Percentiles rank a stretch among this genome's conserved stretches.
Evolutionary conservation across 208 protist species (phyloP).

Genomic region (Jaenimonas drosophilae): DNA sequence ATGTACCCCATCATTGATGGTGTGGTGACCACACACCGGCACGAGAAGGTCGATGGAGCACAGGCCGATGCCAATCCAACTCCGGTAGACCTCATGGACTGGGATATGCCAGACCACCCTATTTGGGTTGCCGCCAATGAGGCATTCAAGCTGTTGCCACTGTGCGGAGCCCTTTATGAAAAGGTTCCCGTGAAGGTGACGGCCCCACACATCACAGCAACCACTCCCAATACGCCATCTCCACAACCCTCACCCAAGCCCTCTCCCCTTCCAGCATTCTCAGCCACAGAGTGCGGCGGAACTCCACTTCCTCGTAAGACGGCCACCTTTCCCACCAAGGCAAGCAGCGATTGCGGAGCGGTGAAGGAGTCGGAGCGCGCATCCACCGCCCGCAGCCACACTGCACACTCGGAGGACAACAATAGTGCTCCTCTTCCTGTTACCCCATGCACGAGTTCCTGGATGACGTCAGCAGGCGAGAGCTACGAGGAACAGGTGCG

Average conservation of each 20-base stretch:
- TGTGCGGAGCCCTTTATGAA: slow-evolving; percentile 95
- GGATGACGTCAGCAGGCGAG: slow-evolving; percentile 3
- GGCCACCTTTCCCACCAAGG: slow-evolving; percentile 36
- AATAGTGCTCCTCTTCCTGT: no score
- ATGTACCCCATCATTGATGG: slow-evolving; percentile 69
- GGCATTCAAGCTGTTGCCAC: slow-evolving; percentile 55
- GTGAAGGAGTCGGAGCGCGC: no score
- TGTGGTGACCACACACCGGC: slow-evolving; percentile 19
- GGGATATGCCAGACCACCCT: slow-evolving; percentile 62
- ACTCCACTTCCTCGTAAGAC: slow-evolving; percentile 93
- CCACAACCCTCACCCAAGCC: no score
- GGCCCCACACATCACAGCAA: no score
- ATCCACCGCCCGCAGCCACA: no score
- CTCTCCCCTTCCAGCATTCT: slow-evolving; percentile 88
- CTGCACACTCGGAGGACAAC: no score
- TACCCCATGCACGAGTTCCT: no score
- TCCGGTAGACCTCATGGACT: slow-evolving; percentile 22
- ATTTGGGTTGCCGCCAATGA: slow-evolving; percentile 71
- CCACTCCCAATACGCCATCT: no score
- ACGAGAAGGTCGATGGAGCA: slow-evolving; percentile 1
- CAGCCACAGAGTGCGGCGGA: no score
- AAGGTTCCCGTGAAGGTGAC: no score
- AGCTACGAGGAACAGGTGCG: slow-evolving; percentile 21
- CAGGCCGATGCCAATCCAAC: background rate
- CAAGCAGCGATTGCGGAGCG: no score